Evolutionary conservation across 257 asterid genomes (phyloP).

Genomic region (Mentha longifolia): DNA sequence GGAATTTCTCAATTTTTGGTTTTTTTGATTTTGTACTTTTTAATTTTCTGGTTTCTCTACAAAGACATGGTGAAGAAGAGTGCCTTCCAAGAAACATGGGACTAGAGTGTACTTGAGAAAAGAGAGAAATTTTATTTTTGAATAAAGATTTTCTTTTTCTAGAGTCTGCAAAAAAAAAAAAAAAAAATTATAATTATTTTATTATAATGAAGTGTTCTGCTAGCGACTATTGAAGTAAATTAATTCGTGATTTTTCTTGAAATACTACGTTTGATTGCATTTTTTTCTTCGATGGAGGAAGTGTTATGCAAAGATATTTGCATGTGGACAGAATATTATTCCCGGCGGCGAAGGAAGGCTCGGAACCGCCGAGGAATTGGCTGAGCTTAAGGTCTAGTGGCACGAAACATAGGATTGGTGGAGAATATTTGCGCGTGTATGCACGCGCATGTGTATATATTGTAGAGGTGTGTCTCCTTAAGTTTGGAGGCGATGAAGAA

Average conservation of each 20-base stretch:
- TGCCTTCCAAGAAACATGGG: slow-evolving; percentile 43
- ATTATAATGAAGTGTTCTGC: neutral
- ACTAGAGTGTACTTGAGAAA: slow-evolving; percentile 10
- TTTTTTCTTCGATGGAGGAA: neutral
- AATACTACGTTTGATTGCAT: neutral
- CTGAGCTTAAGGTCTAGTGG: slow-evolving; percentile 1
- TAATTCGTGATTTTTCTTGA: neutral
- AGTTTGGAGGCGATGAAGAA: neutral
- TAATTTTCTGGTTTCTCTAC: slow-evolving; percentile 33
- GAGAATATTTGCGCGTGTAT: neutral
- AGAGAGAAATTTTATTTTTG: neutral
- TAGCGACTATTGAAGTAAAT: neutral
- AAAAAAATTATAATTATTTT: neutral
- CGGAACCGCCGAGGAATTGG: neutral
- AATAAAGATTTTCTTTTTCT: neutral
- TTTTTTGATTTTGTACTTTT: neutral
- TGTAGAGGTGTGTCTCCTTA: neutral
- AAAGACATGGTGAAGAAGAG: slow-evolving; percentile 40
- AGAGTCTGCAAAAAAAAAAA: neutral
- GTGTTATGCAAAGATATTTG: neutral
- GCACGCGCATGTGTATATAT: neutral
- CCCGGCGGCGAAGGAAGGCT: neutral
- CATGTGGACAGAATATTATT: neutral
- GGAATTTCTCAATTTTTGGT: neutral
- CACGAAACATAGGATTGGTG: neutral